Evolutionary conservation across 768 basidiomycete genomes (phyloP), one percentile per base, ranked within the genome.

Genomic region (Podaxis sp.): DNA sequence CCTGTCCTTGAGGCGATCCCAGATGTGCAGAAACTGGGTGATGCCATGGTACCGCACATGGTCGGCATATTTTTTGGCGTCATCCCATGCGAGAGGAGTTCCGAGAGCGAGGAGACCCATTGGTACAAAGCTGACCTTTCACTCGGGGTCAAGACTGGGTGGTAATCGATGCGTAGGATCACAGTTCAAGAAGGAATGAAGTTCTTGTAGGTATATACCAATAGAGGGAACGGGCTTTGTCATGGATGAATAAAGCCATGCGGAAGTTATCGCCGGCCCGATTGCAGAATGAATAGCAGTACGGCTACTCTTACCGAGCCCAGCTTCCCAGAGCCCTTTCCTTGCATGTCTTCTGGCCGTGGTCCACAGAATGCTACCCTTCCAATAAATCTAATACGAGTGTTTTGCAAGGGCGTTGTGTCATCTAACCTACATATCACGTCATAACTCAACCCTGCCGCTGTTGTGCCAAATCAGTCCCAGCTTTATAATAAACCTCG

Each of bases 81-180:
- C 90, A 55, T 89, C 84, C 97, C 97, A 99, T 32, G 83, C 72
- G 62, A 98, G 83, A 23, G 97, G 94, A 2, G 94, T 98, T 56
- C 97, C 97, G 55, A 96, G 87, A 61, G 86, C 90, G 61, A 99
- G 75, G 54, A 99, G 83, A 57, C 97, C 97, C 96, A 99, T 99
- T 57, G 57, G 36, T 35, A 38, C 16, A 37, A 48, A 25, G 47
- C 37, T 50, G 40, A 55, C 51, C 52, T 54, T 47, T 55, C 52
- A 46, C 35, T 47, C 14, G 32, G 35, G 18, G 27, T 3, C 50
- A 44, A 25, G n/a, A 38, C 6, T 32, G 50, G 40, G 51, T 16
- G 47, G 32, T 6, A 50, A 50, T 47, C 9, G 42, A 35, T 46
- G 21, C 11, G 50, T 18, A 60, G 51, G 35, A 46, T 21, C 28